phyloP scores from a whole-genome alignment of 2,329 filamentous ascomycete species.

The Trichoderma arundinaceum region DNA sequence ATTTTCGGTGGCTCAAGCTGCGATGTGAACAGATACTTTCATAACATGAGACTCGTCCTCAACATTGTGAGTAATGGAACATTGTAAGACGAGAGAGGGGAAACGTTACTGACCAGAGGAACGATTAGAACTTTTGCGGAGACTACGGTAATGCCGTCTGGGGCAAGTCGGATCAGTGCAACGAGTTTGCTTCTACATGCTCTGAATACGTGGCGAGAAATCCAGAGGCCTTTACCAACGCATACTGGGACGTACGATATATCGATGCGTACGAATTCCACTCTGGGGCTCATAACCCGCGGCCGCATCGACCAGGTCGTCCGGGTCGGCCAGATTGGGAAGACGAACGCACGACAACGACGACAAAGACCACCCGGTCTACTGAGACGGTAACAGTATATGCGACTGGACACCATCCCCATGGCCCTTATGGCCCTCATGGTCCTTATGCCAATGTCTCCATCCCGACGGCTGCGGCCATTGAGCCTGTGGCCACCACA shows the following conservation, averaged over 20 bases:
- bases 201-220: slow-evolving; percentile 54
- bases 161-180: slow-evolving; percentile 48
- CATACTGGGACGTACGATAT: slow-evolving; percentile 61
- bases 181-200: slow-evolving; percentile 51
- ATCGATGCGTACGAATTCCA: slow-evolving; percentile 53
- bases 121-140: slow-evolving; percentile 70
- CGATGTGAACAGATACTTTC: slow-evolving; percentile 69
- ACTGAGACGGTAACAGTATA: slow-evolving; percentile 39
- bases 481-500: slow-evolving; percentile 12
- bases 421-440: not conserved
- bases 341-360: slow-evolving; percentile 39
- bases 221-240: slow-evolving; percentile 50
- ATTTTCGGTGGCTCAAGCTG: slow-evolving; percentile 70
- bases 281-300: not conserved
- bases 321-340: not conserved
- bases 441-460: slow-evolving; percentile 25
- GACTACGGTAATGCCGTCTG: slow-evolving; percentile 67
- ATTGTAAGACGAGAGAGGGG: not conserved
- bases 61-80: slow-evolving; percentile 58
- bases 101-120: not conserved
- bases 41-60: slow-evolving; percentile 72
- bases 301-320: not conserved
- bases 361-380: slow-evolving; percentile 37
- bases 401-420: not conserved
- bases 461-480: slow-evolving; percentile 22